These are phyloP conservation scores for Fusarium veterinarium DNA, from an alignment of 2,329 filamentous ascomycete species.

Conservation along the genomic window DNA sequence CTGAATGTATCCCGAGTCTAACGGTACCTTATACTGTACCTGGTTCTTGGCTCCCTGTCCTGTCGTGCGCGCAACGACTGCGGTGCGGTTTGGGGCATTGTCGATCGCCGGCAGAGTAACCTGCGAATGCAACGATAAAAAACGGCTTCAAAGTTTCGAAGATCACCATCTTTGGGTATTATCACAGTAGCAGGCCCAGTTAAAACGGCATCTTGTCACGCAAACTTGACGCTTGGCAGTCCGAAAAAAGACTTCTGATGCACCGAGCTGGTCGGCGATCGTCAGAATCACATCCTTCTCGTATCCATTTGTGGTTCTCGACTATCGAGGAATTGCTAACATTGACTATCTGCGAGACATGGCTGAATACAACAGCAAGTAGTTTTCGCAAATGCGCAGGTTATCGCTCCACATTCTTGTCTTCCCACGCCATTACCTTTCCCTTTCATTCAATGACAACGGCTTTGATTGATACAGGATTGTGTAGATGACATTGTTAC, in stretches of 20 bases:
- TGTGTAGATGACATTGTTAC: constrained; percentile 12
- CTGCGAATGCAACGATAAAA: constrained; percentile 18
- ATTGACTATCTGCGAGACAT: constrained; percentile 2
- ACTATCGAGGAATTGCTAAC: background rate
- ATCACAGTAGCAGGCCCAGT: constrained; percentile 9
- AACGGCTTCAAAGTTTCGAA: constrained; percentile 22
- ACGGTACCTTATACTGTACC: constrained; percentile 13
- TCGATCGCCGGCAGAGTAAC: constrained; percentile 27
- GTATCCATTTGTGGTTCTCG: constrained; percentile 3
- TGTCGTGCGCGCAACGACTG: constrained; percentile 25
- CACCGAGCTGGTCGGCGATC: constrained; percentile 5
- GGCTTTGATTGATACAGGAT: constrained; percentile 12
- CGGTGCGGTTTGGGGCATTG: constrained; percentile 13
- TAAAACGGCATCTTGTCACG: constrained; percentile 2
- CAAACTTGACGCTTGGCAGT: constrained; percentile 6
- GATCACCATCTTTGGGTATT: constrained; percentile 27
- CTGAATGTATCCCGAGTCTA: constrained; percentile 20
- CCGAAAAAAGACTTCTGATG: constrained; percentile 5
- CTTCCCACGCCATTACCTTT: constrained; percentile 3
- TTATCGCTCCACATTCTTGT: constrained; percentile 25
- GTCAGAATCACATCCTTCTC: constrained; percentile 22
- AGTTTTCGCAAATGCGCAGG: constrained; percentile 1
- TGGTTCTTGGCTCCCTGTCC: constrained; percentile 25
- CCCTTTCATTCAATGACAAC: constrained; percentile 4
- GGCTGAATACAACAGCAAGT: constrained; percentile 2